phyloP scores from a whole-genome alignment of 257 asterid species.

The Fraxinus americana region DNA sequence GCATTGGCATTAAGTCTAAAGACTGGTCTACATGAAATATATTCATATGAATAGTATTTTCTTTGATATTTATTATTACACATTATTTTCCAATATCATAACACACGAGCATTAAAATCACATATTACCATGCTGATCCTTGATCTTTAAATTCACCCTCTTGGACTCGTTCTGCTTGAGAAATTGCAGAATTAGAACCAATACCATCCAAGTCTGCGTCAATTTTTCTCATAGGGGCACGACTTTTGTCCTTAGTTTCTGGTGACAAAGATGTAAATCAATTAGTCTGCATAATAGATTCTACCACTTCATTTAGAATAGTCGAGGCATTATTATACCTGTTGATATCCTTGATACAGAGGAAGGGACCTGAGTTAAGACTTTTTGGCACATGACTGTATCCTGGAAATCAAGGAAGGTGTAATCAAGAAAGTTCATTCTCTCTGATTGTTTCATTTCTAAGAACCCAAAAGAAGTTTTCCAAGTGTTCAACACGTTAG shows the following conservation, averaged over 20 bases:
- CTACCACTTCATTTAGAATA: not conserved
- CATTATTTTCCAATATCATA: not conserved
- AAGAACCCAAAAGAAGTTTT: conserved; percentile 75
- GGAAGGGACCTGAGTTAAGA: conserved; percentile 32
- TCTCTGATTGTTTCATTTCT: conserved; percentile 55
- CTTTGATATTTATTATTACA: not conserved
- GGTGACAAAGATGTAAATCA: conserved; percentile 25
- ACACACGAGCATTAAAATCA: conserved; percentile 22
- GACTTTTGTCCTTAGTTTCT: conserved; percentile 40
- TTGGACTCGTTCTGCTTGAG: conserved; percentile 42
- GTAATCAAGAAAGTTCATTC: conserved; percentile 49
- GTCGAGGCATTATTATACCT: conserved; percentile 38
- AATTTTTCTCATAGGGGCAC: conserved; percentile 20
- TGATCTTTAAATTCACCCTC: conserved; percentile 38
- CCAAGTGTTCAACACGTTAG: conserved; percentile 72
- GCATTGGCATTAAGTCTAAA: not conserved
- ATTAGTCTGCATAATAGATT: conserved; percentile 7
- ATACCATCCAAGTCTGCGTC: conserved; percentile 37
- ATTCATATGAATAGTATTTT: not conserved
- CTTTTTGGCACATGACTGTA: conserved; percentile 75
- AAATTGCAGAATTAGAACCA: conserved; percentile 44
- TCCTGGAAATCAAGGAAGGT: conserved; percentile 84
- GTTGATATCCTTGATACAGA: conserved; percentile 31
- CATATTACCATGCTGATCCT: conserved; percentile 47
- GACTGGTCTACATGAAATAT: not conserved